Conservation (phyloP, 2,329 filamentous ascomycete species). For the Ustilaginoidea virens region DNA sequence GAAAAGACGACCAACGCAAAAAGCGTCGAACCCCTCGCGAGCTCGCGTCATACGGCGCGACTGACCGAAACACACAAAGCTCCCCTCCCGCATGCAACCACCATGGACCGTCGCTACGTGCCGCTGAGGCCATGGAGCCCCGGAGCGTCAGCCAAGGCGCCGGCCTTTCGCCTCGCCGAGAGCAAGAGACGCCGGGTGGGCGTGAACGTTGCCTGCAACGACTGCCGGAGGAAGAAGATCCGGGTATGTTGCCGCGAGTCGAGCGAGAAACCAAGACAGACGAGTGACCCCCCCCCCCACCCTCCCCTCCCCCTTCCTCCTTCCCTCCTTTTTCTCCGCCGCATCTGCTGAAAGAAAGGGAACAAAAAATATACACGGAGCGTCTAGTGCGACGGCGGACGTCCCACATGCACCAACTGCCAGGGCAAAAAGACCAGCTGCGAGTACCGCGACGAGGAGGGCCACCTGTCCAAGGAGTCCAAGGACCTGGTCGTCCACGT, state of each 20-base stretch:
- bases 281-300: too few species aligned
- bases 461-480: conserved; percentile 4
- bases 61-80: too few species aligned
- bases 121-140: conserved; percentile 2
- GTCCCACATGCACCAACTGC: conserved; percentile 9
- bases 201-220: conserved; percentile 11
- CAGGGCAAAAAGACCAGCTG: conserved; percentile 6
- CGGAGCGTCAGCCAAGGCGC: background rate
- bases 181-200: conserved; percentile 10
- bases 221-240: conserved; percentile 10
- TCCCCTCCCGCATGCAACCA: too few species aligned
- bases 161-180: background rate
- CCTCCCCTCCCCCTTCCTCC: too few species aligned
- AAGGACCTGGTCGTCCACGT: conserved; percentile 9
- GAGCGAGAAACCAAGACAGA: too few species aligned
- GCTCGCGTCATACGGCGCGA: too few species aligned
- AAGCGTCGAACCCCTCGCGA: too few species aligned
- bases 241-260: conserved; percentile 11
- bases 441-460: conserved; percentile 8
- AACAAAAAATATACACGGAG: too few species aligned
- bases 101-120: conserved; percentile 5
- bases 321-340: too few species aligned
- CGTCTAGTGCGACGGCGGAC: conserved; percentile 8
- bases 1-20: too few species aligned
- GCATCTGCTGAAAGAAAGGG: too few species aligned